Evolutionary conservation across 805 yeast genomes (phyloP), one percentile per base, ranked within the genome.

Genomic region (Metschnikowia kunwiensis): DNA sequence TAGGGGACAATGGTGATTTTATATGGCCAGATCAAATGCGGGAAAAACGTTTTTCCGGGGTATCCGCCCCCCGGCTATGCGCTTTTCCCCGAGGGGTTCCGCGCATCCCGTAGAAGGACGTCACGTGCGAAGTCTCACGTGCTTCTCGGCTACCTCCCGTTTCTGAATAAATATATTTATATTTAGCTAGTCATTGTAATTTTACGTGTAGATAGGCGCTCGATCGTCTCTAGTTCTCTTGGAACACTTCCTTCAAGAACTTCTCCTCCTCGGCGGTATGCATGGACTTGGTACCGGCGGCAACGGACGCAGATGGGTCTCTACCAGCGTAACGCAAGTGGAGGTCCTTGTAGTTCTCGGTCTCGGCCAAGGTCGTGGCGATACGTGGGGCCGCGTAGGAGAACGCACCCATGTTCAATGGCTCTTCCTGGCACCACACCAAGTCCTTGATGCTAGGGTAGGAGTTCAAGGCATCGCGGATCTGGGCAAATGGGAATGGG

Each of bases 381-480:
- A 93, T 65, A 71, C 99, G 85, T 62, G 97, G 98, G 43, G 75
- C 70, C 38, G 74, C 91, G 57, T 58, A 87, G 16, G 82, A 58
- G 84, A 83, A 88, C 30, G 86, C 71, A 66, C 98, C 98, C 81
- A 91, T 91, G 74, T 93, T 93, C 69, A 93, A 75, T 55, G 97
- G 97, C 75, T 93, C 99, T 71, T 93, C 99, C 74, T 93, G 98
- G 68, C 94, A 84, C 91, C 89, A 93, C 31, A 89, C 94, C 50
- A 93, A 70, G 62, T 93, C 98, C 63, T 84, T 81, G 45, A 82
- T 61, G 62, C 79, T 80, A 56, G 94, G 87, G 74, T 83, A 93
- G 31, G 79, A 61, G 67, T 84, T 72, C 54, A 93, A 69, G 18
- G 86, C 70, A 51, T 91, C 97, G 60, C 86, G 82, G 54, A 93